These are phyloP conservation scores for Yamadazyma taylorii DNA, from an alignment of 1,139 yeast species.

Conservation along the genomic window DNA sequence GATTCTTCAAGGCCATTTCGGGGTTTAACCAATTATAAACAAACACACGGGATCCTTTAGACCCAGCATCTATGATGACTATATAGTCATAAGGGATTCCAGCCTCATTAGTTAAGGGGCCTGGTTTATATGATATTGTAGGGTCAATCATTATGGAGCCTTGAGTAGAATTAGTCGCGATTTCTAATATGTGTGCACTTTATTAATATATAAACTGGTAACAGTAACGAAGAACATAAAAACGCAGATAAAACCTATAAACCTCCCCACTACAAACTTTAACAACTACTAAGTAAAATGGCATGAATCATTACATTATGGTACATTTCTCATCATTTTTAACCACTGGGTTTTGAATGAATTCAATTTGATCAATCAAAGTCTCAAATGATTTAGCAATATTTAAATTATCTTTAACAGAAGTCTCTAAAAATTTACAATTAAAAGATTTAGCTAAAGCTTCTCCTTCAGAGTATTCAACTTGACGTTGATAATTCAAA, in stretches of 20 bases:
- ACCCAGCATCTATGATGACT: constrained; percentile 79
- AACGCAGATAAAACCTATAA: too few species aligned
- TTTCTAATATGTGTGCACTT: too few species aligned
- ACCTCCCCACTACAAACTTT: too few species aligned
- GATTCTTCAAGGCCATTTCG: constrained; percentile 27
- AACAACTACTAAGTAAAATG: neutral
- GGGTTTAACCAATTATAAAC: constrained; percentile 70
- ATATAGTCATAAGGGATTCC: constrained; percentile 64
- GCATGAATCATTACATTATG: constrained; percentile 13
- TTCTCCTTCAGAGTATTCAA: constrained; percentile 62
- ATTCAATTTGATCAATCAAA: constrained; percentile 72
- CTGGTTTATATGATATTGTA: constrained; percentile 14
- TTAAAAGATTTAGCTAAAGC: constrained; percentile 60
- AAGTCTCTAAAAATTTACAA: constrained; percentile 76
- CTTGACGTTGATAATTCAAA: constrained; percentile 63
- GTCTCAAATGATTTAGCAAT: constrained; percentile 64
- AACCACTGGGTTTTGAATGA: constrained; percentile 48
- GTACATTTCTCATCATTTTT: constrained; percentile 41
- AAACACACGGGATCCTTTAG: constrained; percentile 75
- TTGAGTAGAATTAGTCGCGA: neutral
- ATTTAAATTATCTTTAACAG: constrained; percentile 75
- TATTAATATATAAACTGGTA: neutral
- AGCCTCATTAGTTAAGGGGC: constrained; percentile 33
- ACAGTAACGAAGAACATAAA: neutral
- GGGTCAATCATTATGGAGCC: too few species aligned